Percentiles rank a stretch among this genome's conserved stretches.
phyloP scores from a whole-genome alignment of 345 rosid genomes.

The Eucalyptus polyanthemos region DNA sequence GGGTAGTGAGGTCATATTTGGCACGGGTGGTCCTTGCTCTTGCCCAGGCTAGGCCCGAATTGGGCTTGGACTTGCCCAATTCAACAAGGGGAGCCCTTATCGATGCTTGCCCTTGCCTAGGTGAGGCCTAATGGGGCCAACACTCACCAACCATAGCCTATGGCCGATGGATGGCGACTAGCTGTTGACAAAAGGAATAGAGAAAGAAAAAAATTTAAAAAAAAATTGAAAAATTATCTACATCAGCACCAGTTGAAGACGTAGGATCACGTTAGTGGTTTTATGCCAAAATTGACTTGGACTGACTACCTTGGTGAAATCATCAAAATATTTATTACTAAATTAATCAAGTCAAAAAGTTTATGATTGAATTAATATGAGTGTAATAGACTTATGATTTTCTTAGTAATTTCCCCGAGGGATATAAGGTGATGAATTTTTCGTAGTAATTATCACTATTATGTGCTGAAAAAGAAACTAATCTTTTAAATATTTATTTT shows the following conservation, averaged over 20 bases:
- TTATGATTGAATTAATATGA: too few relatives aligned
- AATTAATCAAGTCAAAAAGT: too few relatives aligned
- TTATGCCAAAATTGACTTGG: too few relatives aligned
- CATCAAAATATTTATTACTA: not conserved
- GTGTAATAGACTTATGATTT: not conserved
- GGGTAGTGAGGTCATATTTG: too few relatives aligned
- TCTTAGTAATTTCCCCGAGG: too few relatives aligned
- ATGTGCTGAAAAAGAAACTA: not conserved
- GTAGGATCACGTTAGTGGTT: not conserved
- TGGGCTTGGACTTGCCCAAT: not conserved
- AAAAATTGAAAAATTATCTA: too few relatives aligned
- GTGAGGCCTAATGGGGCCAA: not conserved
- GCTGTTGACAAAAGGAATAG: not conserved
- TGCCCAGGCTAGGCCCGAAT: not conserved
- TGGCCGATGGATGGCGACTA: not conserved
- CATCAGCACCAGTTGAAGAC: fast-evolving
- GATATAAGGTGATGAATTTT: not conserved
- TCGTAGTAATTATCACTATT: not conserved
- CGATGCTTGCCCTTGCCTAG: not conserved
- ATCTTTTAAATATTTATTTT: not conserved
- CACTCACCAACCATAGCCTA: not conserved
- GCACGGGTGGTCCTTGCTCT: not conserved
- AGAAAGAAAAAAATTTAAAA: not conserved
- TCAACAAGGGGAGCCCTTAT: not conserved
- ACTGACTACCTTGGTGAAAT: not conserved